These are phyloP conservation scores for Paratrypanosoma confusum DNA, from an alignment of 208 protist genomes.

Conservation along the genomic window DNA sequence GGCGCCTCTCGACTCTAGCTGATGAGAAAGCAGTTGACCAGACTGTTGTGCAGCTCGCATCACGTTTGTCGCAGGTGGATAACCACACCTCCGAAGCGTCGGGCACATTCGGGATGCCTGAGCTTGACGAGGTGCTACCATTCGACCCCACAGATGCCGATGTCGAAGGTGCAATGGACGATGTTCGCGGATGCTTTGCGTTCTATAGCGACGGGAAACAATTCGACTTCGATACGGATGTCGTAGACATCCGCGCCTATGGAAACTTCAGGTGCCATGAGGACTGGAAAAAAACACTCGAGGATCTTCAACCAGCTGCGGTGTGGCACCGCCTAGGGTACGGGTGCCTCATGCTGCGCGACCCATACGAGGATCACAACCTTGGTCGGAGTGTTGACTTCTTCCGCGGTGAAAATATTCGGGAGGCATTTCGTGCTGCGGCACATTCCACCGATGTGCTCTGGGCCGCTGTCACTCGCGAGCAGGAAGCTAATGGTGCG, in stretches of 20 bases:
- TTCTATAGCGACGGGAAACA: slow-evolving; percentile 28
- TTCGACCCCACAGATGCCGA: slow-evolving; percentile 10
- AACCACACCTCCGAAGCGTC: neutral
- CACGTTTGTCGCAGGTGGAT: slow-evolving; percentile 9
- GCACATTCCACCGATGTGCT: too few relatives aligned
- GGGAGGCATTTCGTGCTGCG: slow-evolving; percentile 51
- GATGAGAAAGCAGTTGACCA: slow-evolving; percentile 23
- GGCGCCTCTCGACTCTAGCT: slow-evolving; percentile 11
- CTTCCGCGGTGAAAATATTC: slow-evolving; percentile 52
- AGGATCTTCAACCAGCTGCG: slow-evolving; percentile 15
- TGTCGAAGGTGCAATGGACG: slow-evolving; percentile 16
- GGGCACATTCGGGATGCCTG: slow-evolving; percentile 6
- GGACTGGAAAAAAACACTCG: slow-evolving; percentile 29
- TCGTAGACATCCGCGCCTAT: slow-evolving; percentile 57
- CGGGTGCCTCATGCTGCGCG: slow-evolving; percentile 44
- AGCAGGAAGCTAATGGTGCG: too few relatives aligned
- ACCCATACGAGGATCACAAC: slow-evolving; percentile 69
- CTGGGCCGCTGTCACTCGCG: too few relatives aligned
- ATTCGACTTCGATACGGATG: slow-evolving; percentile 63
- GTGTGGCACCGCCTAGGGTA: slow-evolving; percentile 66
- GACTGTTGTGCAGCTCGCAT: neutral
- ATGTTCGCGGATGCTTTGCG: slow-evolving; percentile 43
- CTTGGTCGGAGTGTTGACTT: slow-evolving; percentile 75
- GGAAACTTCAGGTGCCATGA: slow-evolving; percentile 32
- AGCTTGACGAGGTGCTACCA: slow-evolving; percentile 18